phyloP scores from a whole-genome alignment of 306 rosid species.

The Abrus pulchellus region DNA sequence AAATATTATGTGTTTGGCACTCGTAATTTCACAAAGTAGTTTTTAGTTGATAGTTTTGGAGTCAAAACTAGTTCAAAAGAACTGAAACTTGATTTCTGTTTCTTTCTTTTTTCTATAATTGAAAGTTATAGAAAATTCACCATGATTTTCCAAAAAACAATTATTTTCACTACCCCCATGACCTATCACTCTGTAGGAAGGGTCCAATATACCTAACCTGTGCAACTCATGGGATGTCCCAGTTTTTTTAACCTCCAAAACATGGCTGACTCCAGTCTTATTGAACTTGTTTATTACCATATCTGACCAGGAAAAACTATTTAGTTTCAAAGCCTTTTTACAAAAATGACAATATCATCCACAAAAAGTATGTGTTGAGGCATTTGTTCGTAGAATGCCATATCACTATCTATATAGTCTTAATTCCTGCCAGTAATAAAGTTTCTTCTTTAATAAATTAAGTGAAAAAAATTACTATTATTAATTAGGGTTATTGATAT shows the following conservation, averaged over 20 bases:
- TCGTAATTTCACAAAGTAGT: not conserved
- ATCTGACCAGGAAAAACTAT: not conserved
- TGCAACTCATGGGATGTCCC: not conserved
- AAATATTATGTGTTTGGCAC: constrained; percentile 3
- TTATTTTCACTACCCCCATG: not conserved
- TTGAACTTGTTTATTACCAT: not conserved
- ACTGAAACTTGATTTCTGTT: not conserved
- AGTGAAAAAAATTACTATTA: not conserved
- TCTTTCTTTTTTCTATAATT: not conserved
- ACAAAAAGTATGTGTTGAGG: not conserved
- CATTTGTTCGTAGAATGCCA: not conserved
- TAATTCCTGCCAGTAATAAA: not conserved
- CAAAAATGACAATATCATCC: constrained; percentile 3
- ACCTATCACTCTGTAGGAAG: not conserved
- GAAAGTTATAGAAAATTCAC: constrained; percentile 2
- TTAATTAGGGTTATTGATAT: not conserved
- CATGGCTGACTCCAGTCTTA: not conserved
- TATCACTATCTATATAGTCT: not conserved
- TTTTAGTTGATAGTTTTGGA: not conserved
- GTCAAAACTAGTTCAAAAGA: constrained; percentile 3
- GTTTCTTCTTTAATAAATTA: not conserved
- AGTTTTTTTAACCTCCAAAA: not conserved
- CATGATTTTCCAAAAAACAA: not conserved
- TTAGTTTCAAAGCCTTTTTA: not conserved
- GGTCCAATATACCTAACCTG: constrained; percentile 8